phyloP scores from a whole-genome alignment of 805 yeast genomes.

The Ogataea ramenticola region DNA sequence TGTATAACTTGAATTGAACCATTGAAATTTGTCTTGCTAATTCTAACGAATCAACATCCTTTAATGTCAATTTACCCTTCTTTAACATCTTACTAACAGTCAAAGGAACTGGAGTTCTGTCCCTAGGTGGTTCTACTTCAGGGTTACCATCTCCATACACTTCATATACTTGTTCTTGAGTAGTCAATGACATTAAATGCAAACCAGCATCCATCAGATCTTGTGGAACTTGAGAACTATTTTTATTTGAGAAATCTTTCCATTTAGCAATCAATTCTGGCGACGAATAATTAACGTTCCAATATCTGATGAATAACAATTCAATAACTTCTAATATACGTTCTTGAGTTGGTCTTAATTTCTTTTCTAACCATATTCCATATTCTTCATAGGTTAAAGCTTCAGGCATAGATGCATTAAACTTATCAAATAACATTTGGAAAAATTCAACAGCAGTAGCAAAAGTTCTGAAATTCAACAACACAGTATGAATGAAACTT shows the following conservation, averaged over 20 bases:
- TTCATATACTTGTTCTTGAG: slow-evolving; percentile 20
- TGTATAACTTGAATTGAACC: slow-evolving; percentile 64
- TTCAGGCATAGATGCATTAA: slow-evolving; percentile 74
- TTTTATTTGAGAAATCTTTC: slow-evolving; percentile 14
- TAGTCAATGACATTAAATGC: slow-evolving; percentile 12
- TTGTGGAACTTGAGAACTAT: slow-evolving; percentile 5
- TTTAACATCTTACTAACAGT: slow-evolving; percentile 11
- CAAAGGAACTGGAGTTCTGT: slow-evolving; percentile 15
- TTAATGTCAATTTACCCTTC: slow-evolving; percentile 37
- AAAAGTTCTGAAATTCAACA: slow-evolving; percentile 72
- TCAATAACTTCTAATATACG: slow-evolving; percentile 64
- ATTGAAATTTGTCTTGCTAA: slow-evolving; percentile 81
- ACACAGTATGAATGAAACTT: slow-evolving; percentile 58
- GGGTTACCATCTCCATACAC: slow-evolving; percentile 14
- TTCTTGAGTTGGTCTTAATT: slow-evolving; percentile 58
- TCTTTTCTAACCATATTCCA: slow-evolving; percentile 65
- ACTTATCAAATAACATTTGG: slow-evolving; percentile 53
- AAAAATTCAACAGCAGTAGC: slow-evolving; percentile 59
- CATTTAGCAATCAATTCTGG: slow-evolving; percentile 29
- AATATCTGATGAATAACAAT: slow-evolving; percentile 57
- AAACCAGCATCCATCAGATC: slow-evolving; percentile 14
- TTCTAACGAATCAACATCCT: slow-evolving; percentile 66
- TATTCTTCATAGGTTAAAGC: slow-evolving; percentile 81
- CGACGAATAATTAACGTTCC: slow-evolving; percentile 57
- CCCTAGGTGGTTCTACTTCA: slow-evolving; percentile 5